Evolutionary conservation across 2,329 filamentous ascomycete genomes (phyloP), one percentile per base, ranked within the genome.

Genomic region (Trichoderma breve): DNA sequence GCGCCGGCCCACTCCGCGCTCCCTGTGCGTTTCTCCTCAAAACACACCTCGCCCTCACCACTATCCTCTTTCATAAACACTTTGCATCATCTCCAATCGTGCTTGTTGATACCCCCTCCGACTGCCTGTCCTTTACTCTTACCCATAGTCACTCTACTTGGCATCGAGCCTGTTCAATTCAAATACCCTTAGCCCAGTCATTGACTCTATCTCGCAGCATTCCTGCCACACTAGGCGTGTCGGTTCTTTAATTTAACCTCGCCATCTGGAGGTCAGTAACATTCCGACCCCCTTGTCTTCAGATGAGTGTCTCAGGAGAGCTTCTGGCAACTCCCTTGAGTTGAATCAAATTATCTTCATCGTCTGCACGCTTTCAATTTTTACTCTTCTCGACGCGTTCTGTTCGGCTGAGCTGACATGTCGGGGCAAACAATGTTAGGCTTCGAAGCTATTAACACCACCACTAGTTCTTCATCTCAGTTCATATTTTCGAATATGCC

Each of bases 1-100:
- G 76, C 77, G 79, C 75, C 75, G 77, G 76, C 72, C 76, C 75
- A 75, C 76, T 76, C 76, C 76, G 74, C 73, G 74, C 78, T 76
- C 76, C 75, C 79, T 78, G 76, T 63, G 36, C 36, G 68, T 60
- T 70, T 70, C 77, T 75, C 73, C 76, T 80, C 79, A 81, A 81
- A 81, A 81, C 80, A 81, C 77, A 77, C 78, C 78, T 73, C 76
- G 75, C 76, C 79, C 78, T 81, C 79, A 80, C 78, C 60, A 77
- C 74, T 28, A 74, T 73, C 74, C 76, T 74, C 70, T 78, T 74
- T 76, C 79, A 81, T 79, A 79, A 80, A 80, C 79, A 81, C 72
- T 78, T 78, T 78, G 74, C 74, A 75, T 76, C 77, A 66, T 76
- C 73, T 75, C 74, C 74, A 73, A 74, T 74, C 72, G 68, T 74